Evolutionary conservation across 179 eudicot species (phyloP), one percentile per base, ranked within the genome.

Genomic region (Heliamphora pulchella): DNA sequence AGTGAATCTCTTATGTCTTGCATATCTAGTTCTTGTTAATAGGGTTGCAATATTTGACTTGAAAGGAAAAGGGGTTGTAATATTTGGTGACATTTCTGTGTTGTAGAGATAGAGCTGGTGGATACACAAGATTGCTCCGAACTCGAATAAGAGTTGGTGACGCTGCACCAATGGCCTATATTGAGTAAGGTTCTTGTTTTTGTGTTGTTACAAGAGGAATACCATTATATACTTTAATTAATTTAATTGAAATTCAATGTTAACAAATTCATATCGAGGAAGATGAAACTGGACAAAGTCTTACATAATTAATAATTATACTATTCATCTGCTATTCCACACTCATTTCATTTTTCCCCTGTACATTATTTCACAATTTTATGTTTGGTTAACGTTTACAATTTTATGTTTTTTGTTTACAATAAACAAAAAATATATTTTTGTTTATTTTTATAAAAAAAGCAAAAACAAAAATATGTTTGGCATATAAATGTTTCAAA

Each of bases 131-230:
- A 82, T 8, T 96, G 84, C 92, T 96, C 51, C 91, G 99, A 80
- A 93, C 99, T 48, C 92, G 99, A 74, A 89, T 96, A 20, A 88
- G 99, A 84, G 98, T 96, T 80, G 98, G 99, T 80, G 99, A 96
- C 89, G 98, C 98, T 73, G 99, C 99, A 76, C 93, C 97, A 43
- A 96, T 96, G 99, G 99, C 98, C 14, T 96, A 93, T 82, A 93
- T 96, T 22, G 99, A 96, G 99, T 96, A 91, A 82, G 94, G 57
- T 71, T 76, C 15, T 72, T 54, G 17, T 48, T 75, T 18, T 8
- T 7, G 11, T 22, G 39, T 15, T 76, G 4, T 65, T 71, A 58
- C 47, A 18, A 15, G 51, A 3, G 7, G 51, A 48, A 48, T 3
- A 48, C 51, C 7, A 48, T 48, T 48, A 48, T 48, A 6, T 48